These are phyloP conservation scores for Rutstroemia sydowiana DNA, from an alignment of 2,329 filamentous ascomycete species.

Conservation along the genomic window DNA sequence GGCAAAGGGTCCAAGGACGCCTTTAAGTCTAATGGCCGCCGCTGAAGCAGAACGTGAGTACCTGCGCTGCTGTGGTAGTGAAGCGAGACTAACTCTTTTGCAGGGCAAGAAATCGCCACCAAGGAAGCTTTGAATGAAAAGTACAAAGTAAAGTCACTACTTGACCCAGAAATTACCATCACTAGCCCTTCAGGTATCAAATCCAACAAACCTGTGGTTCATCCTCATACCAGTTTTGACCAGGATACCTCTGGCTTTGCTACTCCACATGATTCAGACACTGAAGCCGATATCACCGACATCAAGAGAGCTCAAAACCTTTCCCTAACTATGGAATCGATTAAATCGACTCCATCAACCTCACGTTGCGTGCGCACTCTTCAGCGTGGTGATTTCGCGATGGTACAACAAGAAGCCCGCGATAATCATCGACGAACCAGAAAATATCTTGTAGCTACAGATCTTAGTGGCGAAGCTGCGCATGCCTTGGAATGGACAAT, in stretches of 20 bases:
- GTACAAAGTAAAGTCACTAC: conserved; percentile 27
- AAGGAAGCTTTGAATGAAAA: conserved; percentile 15
- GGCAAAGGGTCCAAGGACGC: conserved; percentile 36
- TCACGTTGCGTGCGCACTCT: conserved; percentile 85
- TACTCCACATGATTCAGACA: conserved; percentile 69
- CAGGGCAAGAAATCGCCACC: conserved; percentile 19
- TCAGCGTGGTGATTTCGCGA: conserved; percentile 76
- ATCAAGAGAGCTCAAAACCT: conserved; percentile 84
- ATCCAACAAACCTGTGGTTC: conserved; percentile 51
- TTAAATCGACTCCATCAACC: conserved; percentile 66
- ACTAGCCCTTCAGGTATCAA: conserved; percentile 54
- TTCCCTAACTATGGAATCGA: conserved; percentile 69
- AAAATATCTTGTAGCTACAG: conserved; percentile 92
- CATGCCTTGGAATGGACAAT: conserved; percentile 98
- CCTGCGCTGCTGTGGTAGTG: not conserved
- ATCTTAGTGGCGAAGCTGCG: conserved; percentile 87
- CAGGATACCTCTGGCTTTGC: conserved; percentile 39
- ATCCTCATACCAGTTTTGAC: conserved; percentile 82
- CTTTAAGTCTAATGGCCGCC: conserved; percentile 60
- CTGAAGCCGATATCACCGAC: conserved; percentile 76
- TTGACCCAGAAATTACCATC: conserved; percentile 58
- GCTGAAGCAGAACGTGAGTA: conserved; percentile 72
- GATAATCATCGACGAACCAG: conserved; percentile 71
- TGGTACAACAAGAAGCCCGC: conserved; percentile 69
- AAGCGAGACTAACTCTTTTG: not conserved